Evolutionary conservation across 257 asterid genomes (phyloP).

Genomic region (Hygrophila difformis): DNA sequence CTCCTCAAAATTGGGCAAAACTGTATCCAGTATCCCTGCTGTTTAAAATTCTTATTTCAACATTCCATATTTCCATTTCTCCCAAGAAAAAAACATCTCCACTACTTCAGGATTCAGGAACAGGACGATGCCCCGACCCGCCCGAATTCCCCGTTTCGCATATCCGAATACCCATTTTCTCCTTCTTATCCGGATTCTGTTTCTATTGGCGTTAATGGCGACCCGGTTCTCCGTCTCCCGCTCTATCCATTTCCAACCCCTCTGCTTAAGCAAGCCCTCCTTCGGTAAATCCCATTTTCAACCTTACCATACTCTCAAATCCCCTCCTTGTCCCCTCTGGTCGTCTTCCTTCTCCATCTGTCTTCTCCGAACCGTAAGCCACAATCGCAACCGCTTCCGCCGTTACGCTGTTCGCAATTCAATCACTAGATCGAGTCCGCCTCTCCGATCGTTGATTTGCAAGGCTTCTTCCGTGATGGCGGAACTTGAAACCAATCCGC

Average conservation of each 20-base stretch:
- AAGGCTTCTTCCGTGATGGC: slow-evolving; percentile 20
- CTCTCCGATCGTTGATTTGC: slow-evolving; percentile 41
- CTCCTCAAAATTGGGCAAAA: too few relatives aligned
- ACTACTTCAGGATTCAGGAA: too few relatives aligned
- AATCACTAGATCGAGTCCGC: slow-evolving; percentile 10
- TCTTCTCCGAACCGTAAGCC: slow-evolving; percentile 39
- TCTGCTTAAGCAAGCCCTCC: slow-evolving; percentile 33
- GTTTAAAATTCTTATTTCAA: too few relatives aligned
- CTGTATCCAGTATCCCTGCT: too few relatives aligned
- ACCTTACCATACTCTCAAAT: slow-evolving; percentile 27
- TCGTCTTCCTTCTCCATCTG: slow-evolving; percentile 63
- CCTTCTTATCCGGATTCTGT: background rate
- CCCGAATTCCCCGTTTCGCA: slow-evolving; percentile 12
- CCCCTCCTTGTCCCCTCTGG: slow-evolving; percentile 68
- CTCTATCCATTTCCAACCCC: slow-evolving; percentile 42
- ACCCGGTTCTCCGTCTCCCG: slow-evolving; percentile 35
- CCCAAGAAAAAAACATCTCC: too few relatives aligned
- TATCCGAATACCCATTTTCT: slow-evolving; percentile 1
- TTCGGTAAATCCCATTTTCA: slow-evolving; percentile 19
- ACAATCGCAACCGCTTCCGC: slow-evolving; percentile 15
- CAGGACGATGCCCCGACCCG: slow-evolving; percentile 7
- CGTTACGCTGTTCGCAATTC: slow-evolving; percentile 6
- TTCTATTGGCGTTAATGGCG: slow-evolving; percentile 29
- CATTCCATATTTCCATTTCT: too few relatives aligned
- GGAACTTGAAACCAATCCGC: slow-evolving; percentile 44